Conservation (phyloP, 352 stramenopile species). For the Phytophthora idaei region DNA sequence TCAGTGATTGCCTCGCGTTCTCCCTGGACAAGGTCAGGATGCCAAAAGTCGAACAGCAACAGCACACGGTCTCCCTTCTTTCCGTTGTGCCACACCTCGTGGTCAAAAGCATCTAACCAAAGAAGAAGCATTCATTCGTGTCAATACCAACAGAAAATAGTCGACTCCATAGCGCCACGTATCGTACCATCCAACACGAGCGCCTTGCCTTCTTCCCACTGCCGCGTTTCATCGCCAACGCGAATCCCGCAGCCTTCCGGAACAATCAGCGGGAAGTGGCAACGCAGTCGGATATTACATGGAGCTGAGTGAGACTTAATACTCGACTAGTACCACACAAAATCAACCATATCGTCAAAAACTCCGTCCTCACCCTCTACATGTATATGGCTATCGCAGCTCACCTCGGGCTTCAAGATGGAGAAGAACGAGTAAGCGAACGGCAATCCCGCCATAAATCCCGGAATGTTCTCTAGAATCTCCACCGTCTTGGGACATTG, state of each 20-base stretch:
- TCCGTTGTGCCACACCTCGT: slow-evolving; percentile 82
- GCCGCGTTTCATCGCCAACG: slow-evolving; percentile 85
- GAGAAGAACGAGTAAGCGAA: slow-evolving; percentile 98
- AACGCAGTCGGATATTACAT: slow-evolving; percentile 95
- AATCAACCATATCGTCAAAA: neutral
- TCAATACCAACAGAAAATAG: neutral
- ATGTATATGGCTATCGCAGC: neutral
- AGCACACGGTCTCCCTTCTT: slow-evolving; percentile 74
- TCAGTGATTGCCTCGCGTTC: slow-evolving; percentile 63
- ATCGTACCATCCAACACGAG: slow-evolving; percentile 81
- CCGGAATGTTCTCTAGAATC: slow-evolving; percentile 78
- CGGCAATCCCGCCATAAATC: slow-evolving; percentile 89
- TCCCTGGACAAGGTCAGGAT: slow-evolving; percentile 64
- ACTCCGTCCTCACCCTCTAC: neutral
- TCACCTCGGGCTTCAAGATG: slow-evolving; percentile 88
- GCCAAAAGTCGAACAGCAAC: slow-evolving; percentile 88
- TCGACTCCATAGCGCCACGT: neutral
- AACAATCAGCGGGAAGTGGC: slow-evolving; percentile 95
- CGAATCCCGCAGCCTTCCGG: slow-evolving; percentile 90
- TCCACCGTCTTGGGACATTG: slow-evolving; percentile 71
- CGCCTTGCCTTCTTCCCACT: slow-evolving; percentile 82
- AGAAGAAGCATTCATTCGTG: slow-evolving; percentile 1
- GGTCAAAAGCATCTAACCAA: slow-evolving; percentile 72
- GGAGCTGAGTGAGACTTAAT: slow-evolving; percentile 94
- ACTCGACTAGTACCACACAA: slow-evolving; percentile 44